A percentile compares a stretch with the other conserved stretches of the same genome.
Conservation (phyloP, 78 protist species). For the Chrysochromulina parva region DNA sequence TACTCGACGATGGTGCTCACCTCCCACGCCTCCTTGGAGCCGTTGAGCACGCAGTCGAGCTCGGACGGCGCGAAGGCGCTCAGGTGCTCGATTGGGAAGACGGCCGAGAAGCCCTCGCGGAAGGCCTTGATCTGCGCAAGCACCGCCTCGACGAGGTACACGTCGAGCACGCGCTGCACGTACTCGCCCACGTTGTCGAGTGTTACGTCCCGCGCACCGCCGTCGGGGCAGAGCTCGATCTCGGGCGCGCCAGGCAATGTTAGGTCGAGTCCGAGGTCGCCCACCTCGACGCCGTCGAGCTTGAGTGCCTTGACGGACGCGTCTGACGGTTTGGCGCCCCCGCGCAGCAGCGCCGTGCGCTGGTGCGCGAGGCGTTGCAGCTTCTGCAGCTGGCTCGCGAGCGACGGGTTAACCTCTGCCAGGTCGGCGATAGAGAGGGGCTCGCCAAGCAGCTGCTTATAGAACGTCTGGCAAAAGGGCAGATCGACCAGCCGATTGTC, state of each 20-base stretch:
- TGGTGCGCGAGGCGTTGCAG: not conserved
- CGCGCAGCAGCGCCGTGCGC: not conserved
- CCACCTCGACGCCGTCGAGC: conserved; percentile 33
- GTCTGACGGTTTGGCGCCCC: not conserved
- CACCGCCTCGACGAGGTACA: conserved; percentile 56
- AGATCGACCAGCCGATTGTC: conserved; percentile 72
- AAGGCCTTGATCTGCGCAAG: conserved; percentile 61
- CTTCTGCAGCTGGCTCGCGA: not conserved
- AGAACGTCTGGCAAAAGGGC: conserved; percentile 64
- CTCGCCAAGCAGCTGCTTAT: not conserved
- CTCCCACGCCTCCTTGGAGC: conserved; percentile 33
- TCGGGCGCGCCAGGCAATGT: conserved; percentile 53
- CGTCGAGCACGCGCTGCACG: conserved; percentile 43
- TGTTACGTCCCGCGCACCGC: conserved; percentile 17
- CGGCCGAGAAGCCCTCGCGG: conserved; percentile 46
- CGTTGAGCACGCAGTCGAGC: conserved; percentile 63
- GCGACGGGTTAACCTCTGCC: not conserved
- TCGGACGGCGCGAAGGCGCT: conserved; percentile 52
- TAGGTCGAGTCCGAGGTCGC: conserved; percentile 46
- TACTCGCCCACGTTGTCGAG: conserved; percentile 54
- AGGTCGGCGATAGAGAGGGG: conserved; percentile 53
- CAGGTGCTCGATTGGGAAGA: conserved; percentile 49
- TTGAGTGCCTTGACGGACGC: not conserved
- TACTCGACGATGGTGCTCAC: not conserved
- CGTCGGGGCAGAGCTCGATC: conserved; percentile 34